These are phyloP conservation scores for Umbelopsis sp. DNA, from an alignment of 192 early-diverging fungal genomes.

Conservation along the genomic window DNA sequence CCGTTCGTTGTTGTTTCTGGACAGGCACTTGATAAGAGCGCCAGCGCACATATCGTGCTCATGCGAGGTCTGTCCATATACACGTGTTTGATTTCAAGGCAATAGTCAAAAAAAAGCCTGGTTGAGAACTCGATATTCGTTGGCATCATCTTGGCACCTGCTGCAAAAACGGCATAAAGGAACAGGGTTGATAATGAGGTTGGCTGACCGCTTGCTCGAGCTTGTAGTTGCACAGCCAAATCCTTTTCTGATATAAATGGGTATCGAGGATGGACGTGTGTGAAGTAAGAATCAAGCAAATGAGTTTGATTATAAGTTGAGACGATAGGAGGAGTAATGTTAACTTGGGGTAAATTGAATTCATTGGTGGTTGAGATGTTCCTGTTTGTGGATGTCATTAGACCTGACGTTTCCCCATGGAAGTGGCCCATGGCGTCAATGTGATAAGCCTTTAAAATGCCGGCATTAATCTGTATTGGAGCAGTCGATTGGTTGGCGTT, in stretches of 20 bases:
- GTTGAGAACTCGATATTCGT: constrained; percentile 1
- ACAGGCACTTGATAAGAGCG: neutral
- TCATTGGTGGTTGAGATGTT: neutral
- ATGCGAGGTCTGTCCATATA: constrained; percentile 3
- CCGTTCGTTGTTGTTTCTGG: neutral
- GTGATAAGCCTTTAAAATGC: neutral
- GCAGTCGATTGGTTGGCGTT: neutral
- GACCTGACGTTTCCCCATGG: neutral
- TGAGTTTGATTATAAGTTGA: constrained; percentile 13
- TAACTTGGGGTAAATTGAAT: neutral
- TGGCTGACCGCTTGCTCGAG: neutral
- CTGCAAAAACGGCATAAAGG: constrained; percentile 4
- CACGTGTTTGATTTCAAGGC: constrained; percentile 7
- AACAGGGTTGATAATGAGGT: neutral
- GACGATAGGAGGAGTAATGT: neutral
- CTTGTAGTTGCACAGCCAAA: neutral
- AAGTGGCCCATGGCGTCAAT: constrained; percentile 7
- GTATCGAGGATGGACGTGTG: constrained; percentile 6
- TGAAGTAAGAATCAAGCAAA: constrained; percentile 5
- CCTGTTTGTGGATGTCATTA: neutral
- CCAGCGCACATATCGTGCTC: constrained; percentile 1
- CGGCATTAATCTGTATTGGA: neutral
- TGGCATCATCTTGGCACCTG: constrained; percentile 2
- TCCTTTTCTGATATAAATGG: constrained; percentile 4
- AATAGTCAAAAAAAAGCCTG: constrained; percentile 5